A percentile compares a stretch with the other conserved stretches of the same genome.
These are phyloP conservation scores for Sclerotinia borealis DNA, from an alignment of 2,329 filamentous ascomycete species.

Conservation along the genomic window DNA sequence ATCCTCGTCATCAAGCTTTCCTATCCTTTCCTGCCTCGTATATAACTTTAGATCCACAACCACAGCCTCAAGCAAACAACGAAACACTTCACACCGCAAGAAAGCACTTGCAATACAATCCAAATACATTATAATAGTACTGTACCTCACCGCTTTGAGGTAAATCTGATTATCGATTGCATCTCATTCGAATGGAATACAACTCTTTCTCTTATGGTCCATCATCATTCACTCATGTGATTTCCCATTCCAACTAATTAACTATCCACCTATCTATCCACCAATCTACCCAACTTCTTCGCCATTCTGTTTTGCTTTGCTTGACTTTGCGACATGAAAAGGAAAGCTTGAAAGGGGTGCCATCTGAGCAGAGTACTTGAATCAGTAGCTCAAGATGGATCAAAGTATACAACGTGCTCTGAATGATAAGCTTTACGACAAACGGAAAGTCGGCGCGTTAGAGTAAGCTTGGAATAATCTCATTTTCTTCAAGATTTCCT, in stretches of 20 bases:
- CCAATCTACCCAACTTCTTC: slow-evolving; percentile 4
- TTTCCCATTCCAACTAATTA: slow-evolving; percentile 5
- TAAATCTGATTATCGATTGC: neutral
- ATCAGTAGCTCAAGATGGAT: slow-evolving; percentile 58
- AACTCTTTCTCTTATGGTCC: neutral
- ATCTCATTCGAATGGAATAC: neutral
- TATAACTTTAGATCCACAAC: neutral
- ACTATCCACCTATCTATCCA: too few species aligned
- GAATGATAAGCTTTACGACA: slow-evolving; percentile 98
- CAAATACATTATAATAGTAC: neutral
- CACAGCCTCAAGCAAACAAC: slow-evolving; percentile 8
- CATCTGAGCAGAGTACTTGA: neutral
- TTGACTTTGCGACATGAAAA: slow-evolving; percentile 7
- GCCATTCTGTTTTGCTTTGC: neutral
- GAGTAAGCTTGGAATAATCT: slow-evolving; percentile 62
- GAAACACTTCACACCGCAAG: neutral
- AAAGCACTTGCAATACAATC: neutral
- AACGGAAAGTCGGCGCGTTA: slow-evolving; percentile 90
- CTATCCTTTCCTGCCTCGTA: slow-evolving; percentile 10
- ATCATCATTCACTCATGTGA: slow-evolving; percentile 4
- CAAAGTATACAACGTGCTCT: slow-evolving; percentile 80
- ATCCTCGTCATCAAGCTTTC: slow-evolving; percentile 9
- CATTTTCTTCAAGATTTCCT: neutral
- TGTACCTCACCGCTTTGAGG: neutral
- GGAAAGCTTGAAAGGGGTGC: neutral